Conservation (phyloP, 1,284 basidiomycete genomes). For the Sporisorium scitamineum region DNA sequence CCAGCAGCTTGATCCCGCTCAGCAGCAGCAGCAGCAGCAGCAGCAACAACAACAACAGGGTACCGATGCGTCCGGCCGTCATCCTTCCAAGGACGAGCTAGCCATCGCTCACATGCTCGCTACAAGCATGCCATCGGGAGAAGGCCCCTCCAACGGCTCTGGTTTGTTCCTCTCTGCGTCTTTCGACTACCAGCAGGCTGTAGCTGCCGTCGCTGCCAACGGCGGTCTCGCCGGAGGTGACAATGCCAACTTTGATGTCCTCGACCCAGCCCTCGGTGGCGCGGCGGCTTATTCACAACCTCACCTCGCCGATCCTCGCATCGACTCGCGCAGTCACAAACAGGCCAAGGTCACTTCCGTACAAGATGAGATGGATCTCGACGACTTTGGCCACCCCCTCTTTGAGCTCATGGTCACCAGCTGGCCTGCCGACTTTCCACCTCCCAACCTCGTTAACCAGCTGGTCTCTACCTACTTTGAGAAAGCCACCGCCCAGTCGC, state of each 20-base stretch:
- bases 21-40: conserved; percentile 7
- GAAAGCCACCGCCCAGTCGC: conserved; percentile 34
- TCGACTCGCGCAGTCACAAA: conserved; percentile 29
- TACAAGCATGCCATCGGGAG: conserved; percentile 61
- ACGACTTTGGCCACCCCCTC: conserved; percentile 35
- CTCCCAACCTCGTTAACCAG: conserved; percentile 52
- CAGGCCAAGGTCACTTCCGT: conserved; percentile 48
- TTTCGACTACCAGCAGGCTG: conserved; percentile 46
- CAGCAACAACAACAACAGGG: conserved; percentile 31
- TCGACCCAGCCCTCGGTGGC: conserved; percentile 48
- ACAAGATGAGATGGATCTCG: conserved; percentile 46
- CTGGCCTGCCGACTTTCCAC: conserved; percentile 61
- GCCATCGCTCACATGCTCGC: conserved; percentile 61
- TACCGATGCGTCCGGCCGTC: conserved; percentile 23
- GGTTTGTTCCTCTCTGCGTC: conserved; percentile 20
- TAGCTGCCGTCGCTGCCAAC: conserved; percentile 43
- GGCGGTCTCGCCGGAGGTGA: conserved; percentile 12
- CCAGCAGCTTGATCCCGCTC: conserved; percentile 16
- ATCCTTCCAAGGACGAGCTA: conserved; percentile 57
- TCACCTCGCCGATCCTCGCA: conserved; percentile 29
- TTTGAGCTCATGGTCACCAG: conserved; percentile 55
- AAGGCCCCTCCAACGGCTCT: conserved; percentile 36
- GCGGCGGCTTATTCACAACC: conserved; percentile 27
- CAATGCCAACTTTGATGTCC: conserved; percentile 32
- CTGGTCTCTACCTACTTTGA: conserved; percentile 54